These are phyloP conservation scores for Neopestalotiopsis sp. DNA, from an alignment of 2,329 filamentous ascomycete genomes.

Conservation along the genomic window DNA sequence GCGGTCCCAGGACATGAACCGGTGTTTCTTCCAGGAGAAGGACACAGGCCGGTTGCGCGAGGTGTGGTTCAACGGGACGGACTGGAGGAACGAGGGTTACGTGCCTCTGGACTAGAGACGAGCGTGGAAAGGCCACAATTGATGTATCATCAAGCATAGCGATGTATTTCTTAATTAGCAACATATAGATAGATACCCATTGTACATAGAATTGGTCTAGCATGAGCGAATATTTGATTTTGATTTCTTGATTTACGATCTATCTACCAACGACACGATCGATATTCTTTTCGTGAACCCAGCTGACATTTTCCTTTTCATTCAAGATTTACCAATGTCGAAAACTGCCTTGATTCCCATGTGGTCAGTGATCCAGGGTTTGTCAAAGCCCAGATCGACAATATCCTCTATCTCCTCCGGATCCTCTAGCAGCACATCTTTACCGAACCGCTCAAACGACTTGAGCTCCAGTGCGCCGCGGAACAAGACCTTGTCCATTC, in stretches of 20 bases:
- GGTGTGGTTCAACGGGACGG: conserved; percentile 29
- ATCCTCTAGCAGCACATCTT: conserved; percentile 46
- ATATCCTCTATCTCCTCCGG: conserved; percentile 32
- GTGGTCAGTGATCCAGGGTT: conserved; percentile 56
- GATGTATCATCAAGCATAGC: background rate
- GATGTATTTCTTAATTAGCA: too few relatives aligned
- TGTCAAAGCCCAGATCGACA: conserved; percentile 37
- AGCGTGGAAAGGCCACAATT: background rate
- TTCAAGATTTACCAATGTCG: conserved; percentile 6
- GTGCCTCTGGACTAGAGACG: conserved; percentile 20
- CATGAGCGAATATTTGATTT: too few relatives aligned
- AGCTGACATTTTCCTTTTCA: background rate
- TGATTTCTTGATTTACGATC: too few relatives aligned
- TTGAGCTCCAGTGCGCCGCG: conserved; percentile 38
- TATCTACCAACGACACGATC: too few relatives aligned
- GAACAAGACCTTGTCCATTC: conserved; percentile 59
- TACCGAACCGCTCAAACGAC: conserved; percentile 50
- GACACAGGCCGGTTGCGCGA: conserved; percentile 25
- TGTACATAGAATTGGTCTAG: too few relatives aligned
- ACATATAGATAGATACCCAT: too few relatives aligned
- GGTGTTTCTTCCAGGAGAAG: conserved; percentile 29
- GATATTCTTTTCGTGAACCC: too few relatives aligned
- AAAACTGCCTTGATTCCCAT: conserved; percentile 46
- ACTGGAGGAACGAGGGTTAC: conserved; percentile 27
- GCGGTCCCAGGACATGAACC: conserved; percentile 31